Evolutionary conservation across 768 basidiomycete species (phyloP).

Genomic region (Boletellus emodensis): DNA sequence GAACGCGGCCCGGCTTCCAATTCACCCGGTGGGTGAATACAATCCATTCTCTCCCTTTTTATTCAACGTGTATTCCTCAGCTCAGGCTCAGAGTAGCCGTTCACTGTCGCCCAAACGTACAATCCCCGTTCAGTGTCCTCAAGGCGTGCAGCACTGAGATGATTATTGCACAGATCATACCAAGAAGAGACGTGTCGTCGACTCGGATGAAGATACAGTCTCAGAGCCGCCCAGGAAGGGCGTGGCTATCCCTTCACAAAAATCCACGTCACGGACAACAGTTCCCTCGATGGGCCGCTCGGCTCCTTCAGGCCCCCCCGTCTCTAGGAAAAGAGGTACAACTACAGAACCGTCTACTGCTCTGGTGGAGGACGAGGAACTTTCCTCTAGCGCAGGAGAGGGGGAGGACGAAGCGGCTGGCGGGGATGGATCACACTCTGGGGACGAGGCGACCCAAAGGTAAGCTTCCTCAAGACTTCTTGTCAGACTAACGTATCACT

Average conservation of each 20-base stretch:
- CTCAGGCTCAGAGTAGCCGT: constrained; percentile 39
- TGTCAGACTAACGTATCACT: constrained; percentile 1
- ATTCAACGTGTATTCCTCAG: constrained; percentile 11
- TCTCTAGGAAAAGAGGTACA: constrained; percentile 19
- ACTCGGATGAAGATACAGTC: constrained; percentile 49
- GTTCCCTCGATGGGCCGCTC: background rate
- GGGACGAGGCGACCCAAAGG: constrained; percentile 63
- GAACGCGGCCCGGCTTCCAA: constrained; percentile 1
- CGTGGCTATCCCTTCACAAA: background rate
- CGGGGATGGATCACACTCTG: constrained; percentile 41
- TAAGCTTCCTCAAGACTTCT: constrained; percentile 27
- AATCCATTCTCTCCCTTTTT: background rate
- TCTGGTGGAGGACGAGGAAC: constrained; percentile 33
- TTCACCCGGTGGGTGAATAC: constrained; percentile 11
- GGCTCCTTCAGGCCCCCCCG: constrained; percentile 1
- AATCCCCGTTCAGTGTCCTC: background rate
- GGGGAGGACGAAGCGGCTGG: constrained; percentile 35
- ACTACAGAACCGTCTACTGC: constrained; percentile 7
- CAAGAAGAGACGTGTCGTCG: constrained; percentile 52
- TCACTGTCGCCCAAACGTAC: constrained; percentile 21
- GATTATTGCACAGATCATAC: constrained; percentile 23
- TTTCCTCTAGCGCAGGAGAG: constrained; percentile 32
- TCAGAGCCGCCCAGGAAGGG: constrained; percentile 2
- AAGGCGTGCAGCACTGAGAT: background rate
- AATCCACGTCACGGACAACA: background rate